These are phyloP conservation scores for Hyaloscypha hepaticicola DNA, from an alignment of 495 filamentous ascomycete genomes.

Conservation along the genomic window DNA sequence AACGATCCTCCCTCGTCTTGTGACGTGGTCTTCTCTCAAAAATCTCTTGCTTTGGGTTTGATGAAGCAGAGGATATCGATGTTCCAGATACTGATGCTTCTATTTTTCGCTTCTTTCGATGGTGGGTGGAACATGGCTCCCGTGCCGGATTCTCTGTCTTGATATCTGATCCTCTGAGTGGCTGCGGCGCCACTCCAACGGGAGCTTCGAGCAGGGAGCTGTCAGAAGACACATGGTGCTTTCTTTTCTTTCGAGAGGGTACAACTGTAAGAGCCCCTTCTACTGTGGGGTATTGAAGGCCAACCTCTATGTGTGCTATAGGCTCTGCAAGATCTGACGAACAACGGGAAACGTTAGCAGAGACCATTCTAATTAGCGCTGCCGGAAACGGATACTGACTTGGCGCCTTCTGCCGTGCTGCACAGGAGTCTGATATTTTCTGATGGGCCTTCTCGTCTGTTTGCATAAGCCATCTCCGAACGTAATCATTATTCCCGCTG, in stretches of 20 bases:
- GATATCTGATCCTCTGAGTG: neutral
- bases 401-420: neutral
- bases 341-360: neutral
- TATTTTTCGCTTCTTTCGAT: neutral
- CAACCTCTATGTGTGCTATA: neutral
- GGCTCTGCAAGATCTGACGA: neutral
- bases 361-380: neutral
- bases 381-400: neutral
- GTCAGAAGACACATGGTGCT: constrained; percentile 26
- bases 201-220: constrained; percentile 33
- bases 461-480: constrained; percentile 28
- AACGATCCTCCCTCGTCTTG: constrained; percentile 61
- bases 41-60: constrained; percentile 18
- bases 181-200: neutral
- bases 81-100: neutral
- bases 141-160: neutral
- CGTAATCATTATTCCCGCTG: constrained; percentile 23
- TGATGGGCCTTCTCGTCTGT: neutral
- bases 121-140: neutral
- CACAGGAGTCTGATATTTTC: neutral
- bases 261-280: neutral
- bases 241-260: constrained; percentile 19
- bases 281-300: neutral
- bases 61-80: neutral
- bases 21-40: constrained; percentile 61